phyloP scores from a whole-genome alignment of 2,329 filamentous ascomycete genomes.

The Alternaria tenuissima region DNA sequence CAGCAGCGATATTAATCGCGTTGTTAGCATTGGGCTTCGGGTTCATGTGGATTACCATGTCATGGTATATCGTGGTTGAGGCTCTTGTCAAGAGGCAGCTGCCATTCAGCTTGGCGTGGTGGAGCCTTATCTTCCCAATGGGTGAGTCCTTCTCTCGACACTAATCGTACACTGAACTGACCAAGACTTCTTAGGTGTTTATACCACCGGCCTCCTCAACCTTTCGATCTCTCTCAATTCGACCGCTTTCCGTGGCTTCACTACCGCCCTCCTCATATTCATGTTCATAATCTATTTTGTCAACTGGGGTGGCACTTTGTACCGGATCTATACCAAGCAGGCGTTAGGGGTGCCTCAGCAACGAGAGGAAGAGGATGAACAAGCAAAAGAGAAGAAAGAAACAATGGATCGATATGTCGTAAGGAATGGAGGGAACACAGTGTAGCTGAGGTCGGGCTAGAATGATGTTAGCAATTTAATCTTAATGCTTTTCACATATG shows the following conservation, averaged over 20 bases:
- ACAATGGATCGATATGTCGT: slow-evolving; percentile 7
- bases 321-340: slow-evolving; percentile 20
- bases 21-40: slow-evolving; percentile 23
- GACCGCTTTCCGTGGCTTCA: slow-evolving; percentile 21
- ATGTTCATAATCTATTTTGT: slow-evolving; percentile 25
- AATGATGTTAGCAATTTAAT: not conserved
- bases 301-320: slow-evolving; percentile 25
- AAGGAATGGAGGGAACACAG: not conserved
- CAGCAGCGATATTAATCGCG: slow-evolving; percentile 16
- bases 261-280: slow-evolving; percentile 21
- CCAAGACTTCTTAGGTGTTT: slow-evolving; percentile 12
- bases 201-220: slow-evolving; percentile 25
- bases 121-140: slow-evolving; percentile 31
- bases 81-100: slow-evolving; percentile 18
- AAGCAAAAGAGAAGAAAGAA: slow-evolving; percentile 15
- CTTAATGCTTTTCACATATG: not conserved
- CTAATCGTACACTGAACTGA: not conserved
- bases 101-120: slow-evolving; percentile 27
- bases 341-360: slow-evolving; percentile 27
- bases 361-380: slow-evolving; percentile 23
- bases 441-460: not conserved
- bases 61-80: slow-evolving; percentile 27
- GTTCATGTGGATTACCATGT: slow-evolving; percentile 24
- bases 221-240: slow-evolving; percentile 26
- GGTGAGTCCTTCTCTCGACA: slow-evolving; percentile 6